Percentiles rank a stretch among this genome's conserved stretches.
Evolutionary conservation across 2,329 filamentous ascomycete genomes (phyloP).

Genomic region (Penicillium sp.): DNA sequence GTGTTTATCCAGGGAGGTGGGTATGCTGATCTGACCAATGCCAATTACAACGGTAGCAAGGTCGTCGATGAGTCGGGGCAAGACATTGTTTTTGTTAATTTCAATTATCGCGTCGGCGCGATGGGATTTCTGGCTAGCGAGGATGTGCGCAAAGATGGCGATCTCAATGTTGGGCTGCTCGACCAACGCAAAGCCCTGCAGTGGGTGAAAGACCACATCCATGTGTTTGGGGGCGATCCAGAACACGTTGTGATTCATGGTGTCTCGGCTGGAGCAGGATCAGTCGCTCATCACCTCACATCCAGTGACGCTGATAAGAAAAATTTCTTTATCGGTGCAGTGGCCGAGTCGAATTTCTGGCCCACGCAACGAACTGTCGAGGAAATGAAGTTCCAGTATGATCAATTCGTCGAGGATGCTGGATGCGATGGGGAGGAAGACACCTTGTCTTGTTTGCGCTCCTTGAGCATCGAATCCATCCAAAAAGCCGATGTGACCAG

Average conservation of each 20-base stretch:
- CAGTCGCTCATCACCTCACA: constrained; percentile 50
- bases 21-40: constrained; percentile 48
- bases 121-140: constrained; percentile 59
- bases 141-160: constrained; percentile 50
- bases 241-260: constrained; percentile 56
- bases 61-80: constrained; percentile 52
- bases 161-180: constrained; percentile 58
- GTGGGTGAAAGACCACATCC: constrained; percentile 58
- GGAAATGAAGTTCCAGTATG: constrained; percentile 46
- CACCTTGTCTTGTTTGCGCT: constrained; percentile 44
- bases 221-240: constrained; percentile 53
- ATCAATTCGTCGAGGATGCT: constrained; percentile 42
- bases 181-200: constrained; percentile 57
- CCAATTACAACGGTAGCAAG: constrained; percentile 53
- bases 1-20: constrained; percentile 55
- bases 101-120: constrained; percentile 64
- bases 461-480: constrained; percentile 37
- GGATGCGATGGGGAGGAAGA: constrained; percentile 37
- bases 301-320: constrained; percentile 48
- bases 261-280: constrained; percentile 56
- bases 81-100: constrained; percentile 60
- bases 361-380: constrained; percentile 42
- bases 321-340: constrained; percentile 45
- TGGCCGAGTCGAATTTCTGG: constrained; percentile 48
- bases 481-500: constrained; percentile 39